These are phyloP conservation scores for Pseudonectria buxi DNA, from an alignment of 2,329 filamentous ascomycete genomes.

Conservation along the genomic window DNA sequence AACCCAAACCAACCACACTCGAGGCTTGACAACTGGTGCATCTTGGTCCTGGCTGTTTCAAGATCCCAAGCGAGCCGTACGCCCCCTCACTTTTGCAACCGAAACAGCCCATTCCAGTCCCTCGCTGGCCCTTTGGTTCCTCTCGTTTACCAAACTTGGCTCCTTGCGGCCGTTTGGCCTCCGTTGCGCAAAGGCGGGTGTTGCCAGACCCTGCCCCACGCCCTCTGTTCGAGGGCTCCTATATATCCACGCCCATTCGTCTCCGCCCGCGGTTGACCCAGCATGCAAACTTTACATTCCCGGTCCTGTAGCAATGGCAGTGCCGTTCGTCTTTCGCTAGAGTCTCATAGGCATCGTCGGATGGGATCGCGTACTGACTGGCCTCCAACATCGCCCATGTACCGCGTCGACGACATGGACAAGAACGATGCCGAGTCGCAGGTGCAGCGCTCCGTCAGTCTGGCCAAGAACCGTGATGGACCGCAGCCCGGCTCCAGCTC, in stretches of 20 bases:
- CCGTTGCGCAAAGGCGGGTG: constrained; percentile 1
- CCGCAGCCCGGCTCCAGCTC: not conserved
- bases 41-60: no score
- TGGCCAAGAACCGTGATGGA: not conserved
- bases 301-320: constrained; percentile 8
- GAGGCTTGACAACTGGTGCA: no score
- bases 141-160: no score
- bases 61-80: no score
- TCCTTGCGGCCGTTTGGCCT: not conserved
- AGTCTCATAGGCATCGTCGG: not conserved
- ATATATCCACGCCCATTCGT: not conserved
- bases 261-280: not conserved
- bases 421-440: constrained; percentile 5
- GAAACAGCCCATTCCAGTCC: no score
- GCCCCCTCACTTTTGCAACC: no score
- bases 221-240: not conserved
- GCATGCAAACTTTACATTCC: constrained; percentile 1
- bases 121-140: no score
- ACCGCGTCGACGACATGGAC: not conserved
- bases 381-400: not conserved
- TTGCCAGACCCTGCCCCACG: not conserved
- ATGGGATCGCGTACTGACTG: not conserved
- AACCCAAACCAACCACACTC: no score
- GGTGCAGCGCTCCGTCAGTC: not conserved
- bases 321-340: not conserved